Evolutionary conservation across 2,329 filamentous ascomycete genomes (phyloP).

Genomic region (Didymella segeticola): DNA sequence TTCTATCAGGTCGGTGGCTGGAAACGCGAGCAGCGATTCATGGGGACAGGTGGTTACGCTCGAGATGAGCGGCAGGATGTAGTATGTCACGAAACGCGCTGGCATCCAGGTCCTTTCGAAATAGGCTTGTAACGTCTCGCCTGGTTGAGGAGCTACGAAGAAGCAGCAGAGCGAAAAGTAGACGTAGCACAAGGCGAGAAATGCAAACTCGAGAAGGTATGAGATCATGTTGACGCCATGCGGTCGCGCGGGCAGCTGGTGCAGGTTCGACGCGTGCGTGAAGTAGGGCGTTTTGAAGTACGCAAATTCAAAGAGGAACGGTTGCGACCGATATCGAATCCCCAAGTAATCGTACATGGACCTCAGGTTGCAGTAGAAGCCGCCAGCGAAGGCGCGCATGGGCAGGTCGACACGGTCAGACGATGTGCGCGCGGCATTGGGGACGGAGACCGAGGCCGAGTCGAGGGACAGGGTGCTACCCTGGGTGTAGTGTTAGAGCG

Average conservation of each 20-base stretch:
- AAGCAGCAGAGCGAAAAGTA: slow-evolving; percentile 64
- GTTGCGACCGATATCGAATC: slow-evolving; percentile 58
- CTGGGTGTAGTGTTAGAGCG: slow-evolving; percentile 32
- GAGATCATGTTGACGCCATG: slow-evolving; percentile 43
- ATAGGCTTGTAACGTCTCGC: slow-evolving; percentile 60
- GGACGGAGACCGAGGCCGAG: slow-evolving; percentile 53
- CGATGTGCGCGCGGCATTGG: slow-evolving; percentile 30
- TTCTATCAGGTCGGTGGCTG: slow-evolving; percentile 60
- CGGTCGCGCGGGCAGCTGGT: slow-evolving; percentile 56
- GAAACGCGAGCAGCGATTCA: slow-evolving; percentile 57
- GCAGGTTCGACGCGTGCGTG: slow-evolving; percentile 62
- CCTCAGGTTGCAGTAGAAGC: slow-evolving; percentile 63
- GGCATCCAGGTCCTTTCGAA: slow-evolving; percentile 59
- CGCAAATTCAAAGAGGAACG: slow-evolving; percentile 63
- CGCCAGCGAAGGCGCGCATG: slow-evolving; percentile 60
- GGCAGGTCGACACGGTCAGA: slow-evolving; percentile 55
- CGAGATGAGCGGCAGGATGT: slow-evolving; percentile 63
- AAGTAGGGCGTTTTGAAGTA: slow-evolving; percentile 51
- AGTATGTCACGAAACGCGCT: slow-evolving; percentile 55
- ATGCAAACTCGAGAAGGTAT: slow-evolving; percentile 55
- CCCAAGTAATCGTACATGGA: slow-evolving; percentile 64
- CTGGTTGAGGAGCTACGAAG: slow-evolving; percentile 49
- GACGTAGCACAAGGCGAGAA: slow-evolving; percentile 57
- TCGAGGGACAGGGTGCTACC: slow-evolving; percentile 54
- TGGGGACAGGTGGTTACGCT: slow-evolving; percentile 64